Base-by-base conservation (phyloP, 352 stramenopile genomes). In the Phytophthora pluvialis region DNA sequence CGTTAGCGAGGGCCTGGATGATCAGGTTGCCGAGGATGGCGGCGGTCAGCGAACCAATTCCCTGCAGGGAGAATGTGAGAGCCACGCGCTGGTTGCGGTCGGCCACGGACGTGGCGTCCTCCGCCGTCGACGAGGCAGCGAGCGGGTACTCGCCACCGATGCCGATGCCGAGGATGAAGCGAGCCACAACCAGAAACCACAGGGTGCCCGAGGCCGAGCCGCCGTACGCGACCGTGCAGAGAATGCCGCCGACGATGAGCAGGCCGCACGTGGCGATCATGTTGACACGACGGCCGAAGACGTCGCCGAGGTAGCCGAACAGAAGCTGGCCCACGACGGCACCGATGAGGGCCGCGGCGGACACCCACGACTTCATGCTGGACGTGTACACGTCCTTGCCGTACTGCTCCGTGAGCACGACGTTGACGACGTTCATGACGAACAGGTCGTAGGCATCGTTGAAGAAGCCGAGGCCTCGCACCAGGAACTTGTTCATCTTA, bases 351-450 rank as follows among this genome's bases (percentile, higher is more conserved):
- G 81, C 81, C 0, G 76, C 72, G 1, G 81, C 78, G 4, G 81
- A 90, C 1, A 90, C 79, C 47, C 67, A 68, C 12, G 78, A 87
- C 69, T 90, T 90, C 54, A 88, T 69, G 39, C 55, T 64, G 15
- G 81, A 67, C 40, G 81, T 88, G 67, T 90, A 90, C 15, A 86
- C 78, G 44, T 82, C 31, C 38, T 82, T 77, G 51, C 68, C 73
- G 55, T 86, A 90, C 58, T 88, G 74, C 64, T 91, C 78, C 16
- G 76, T 82, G 50, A 91, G 78, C 59, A 91, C 78, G 56, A 91
- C 69, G 69, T 91, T 91, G 65, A 89, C 69, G 5, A 91, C 72
- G 69, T 91, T 91, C 80, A 91, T 88, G 43, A 89, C 80, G 52
- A 91, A 89, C 21, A 91, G 77, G 43, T 91, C 81, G 69, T 89